Percentiles rank a stretch among this genome's conserved stretches.
phyloP scores from a whole-genome alignment of 768 basidiomycete genomes.

The Chiua virens region DNA sequence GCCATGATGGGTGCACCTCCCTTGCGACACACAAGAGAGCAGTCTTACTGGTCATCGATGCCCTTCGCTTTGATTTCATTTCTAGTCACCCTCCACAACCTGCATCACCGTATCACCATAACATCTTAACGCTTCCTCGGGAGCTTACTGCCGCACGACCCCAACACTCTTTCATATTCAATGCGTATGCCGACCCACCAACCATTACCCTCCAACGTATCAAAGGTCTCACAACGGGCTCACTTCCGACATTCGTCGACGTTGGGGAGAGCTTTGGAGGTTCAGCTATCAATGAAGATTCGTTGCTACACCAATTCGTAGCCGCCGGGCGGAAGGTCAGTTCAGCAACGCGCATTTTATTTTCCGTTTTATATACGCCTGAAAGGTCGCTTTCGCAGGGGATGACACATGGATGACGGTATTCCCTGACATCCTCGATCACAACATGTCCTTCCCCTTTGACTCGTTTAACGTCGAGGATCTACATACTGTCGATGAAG shows the following conservation, averaged over 20 bases:
- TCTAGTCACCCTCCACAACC: constrained; percentile 61
- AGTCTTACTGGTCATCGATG: constrained; percentile 85
- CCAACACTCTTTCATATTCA: constrained; percentile 78
- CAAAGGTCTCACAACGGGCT: constrained; percentile 93
- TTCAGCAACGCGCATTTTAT: neutral
- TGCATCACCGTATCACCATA: constrained; percentile 71
- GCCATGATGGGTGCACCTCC: constrained; percentile 43
- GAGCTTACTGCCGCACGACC: constrained; percentile 68
- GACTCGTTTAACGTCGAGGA: constrained; percentile 99
- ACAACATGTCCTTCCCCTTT: constrained; percentile 77
- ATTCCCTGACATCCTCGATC: constrained; percentile 74
- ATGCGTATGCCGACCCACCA: constrained; percentile 91
- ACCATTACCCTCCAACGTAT: constrained; percentile 94
- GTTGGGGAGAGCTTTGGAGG: constrained; percentile 92
- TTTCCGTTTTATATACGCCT: constrained; percentile 4
- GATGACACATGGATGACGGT: constrained; percentile 96
- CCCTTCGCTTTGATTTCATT: constrained; percentile 92
- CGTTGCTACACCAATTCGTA: constrained; percentile 72
- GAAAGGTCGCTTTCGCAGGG: constrained; percentile 85
- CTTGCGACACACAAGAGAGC: constrained; percentile 74
- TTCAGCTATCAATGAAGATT: constrained; percentile 85
- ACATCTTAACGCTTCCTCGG: constrained; percentile 75
- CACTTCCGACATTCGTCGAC: constrained; percentile 93
- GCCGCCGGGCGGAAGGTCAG: constrained; percentile 59
- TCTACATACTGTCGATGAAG: constrained; percentile 91